Percentiles rank a stretch among this genome's conserved stretches.
Evolutionary conservation across 1,284 basidiomycete genomes (phyloP).

Genomic region (Omphalotus olearius): DNA sequence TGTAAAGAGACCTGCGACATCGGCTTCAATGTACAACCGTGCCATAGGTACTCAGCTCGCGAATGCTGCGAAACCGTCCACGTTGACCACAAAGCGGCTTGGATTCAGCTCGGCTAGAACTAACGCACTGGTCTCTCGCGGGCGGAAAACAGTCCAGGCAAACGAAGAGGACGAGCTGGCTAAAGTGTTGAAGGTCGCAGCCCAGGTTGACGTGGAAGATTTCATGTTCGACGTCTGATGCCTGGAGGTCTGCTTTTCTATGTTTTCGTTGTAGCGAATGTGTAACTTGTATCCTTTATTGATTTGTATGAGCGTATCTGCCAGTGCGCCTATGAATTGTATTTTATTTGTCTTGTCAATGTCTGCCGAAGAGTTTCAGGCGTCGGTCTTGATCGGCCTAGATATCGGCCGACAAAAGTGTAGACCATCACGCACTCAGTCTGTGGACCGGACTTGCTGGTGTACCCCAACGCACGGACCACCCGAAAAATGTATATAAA

Average conservation of each 20-base stretch:
- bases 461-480: slow-evolving; percentile 17
- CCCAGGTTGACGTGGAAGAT: slow-evolving; percentile 14
- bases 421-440: too few species aligned
- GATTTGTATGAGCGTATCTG: too few species aligned
- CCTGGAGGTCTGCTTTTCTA: too few species aligned
- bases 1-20: slow-evolving; percentile 5
- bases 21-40: slow-evolving; percentile 4
- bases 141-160: neutral
- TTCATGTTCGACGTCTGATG: slow-evolving; percentile 24
- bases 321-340: too few species aligned
- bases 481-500: slow-evolving; percentile 35
- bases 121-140: neutral
- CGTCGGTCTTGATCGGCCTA: too few species aligned
- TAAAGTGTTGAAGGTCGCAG: neutral
- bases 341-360: too few species aligned
- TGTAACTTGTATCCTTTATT: too few species aligned
- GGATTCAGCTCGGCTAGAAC: neutral
- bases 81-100: neutral
- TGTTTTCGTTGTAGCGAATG: too few species aligned
- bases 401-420: too few species aligned
- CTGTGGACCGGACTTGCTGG: too few species aligned
- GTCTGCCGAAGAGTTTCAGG: too few species aligned
- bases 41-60: neutral
- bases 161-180: neutral
- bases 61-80: neutral